Evolutionary conservation across 140 eudicot genomes (phyloP).

Genomic region (Flaveria floridana): DNA sequence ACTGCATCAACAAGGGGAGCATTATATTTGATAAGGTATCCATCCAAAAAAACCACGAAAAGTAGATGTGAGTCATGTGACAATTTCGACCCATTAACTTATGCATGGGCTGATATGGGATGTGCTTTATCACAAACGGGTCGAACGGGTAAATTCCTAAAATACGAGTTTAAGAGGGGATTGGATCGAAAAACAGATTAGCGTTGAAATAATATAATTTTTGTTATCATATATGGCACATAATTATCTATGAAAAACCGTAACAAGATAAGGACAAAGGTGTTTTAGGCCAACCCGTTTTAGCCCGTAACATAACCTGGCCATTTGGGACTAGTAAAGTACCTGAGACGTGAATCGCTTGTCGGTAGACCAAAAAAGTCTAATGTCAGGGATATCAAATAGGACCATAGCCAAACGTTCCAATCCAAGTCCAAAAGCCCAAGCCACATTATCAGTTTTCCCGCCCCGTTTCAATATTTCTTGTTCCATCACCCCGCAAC

Average conservation of each 20-base stretch:
- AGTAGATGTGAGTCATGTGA: background rate
- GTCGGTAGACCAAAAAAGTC: conserved; percentile 91
- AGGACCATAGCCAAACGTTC: conserved; percentile 93
- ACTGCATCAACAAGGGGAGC: conserved; percentile 47
- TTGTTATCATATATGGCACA: background rate
- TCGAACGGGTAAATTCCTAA: background rate
- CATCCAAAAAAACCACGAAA: background rate
- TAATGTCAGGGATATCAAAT: conserved; percentile 90
- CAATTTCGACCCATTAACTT: background rate
- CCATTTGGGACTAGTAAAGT: conserved; percentile 23
- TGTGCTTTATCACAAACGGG: background rate
- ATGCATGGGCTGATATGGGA: background rate
- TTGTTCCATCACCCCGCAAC: conserved; percentile 98
- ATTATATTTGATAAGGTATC: background rate
- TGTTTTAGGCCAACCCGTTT: background rate
- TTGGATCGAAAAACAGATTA: background rate
- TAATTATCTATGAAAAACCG: background rate
- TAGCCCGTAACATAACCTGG: background rate
- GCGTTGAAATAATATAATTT: background rate
- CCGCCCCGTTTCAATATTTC: conserved; percentile 86
- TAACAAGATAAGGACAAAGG: background rate
- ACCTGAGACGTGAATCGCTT: conserved; percentile 96
- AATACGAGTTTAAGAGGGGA: background rate
- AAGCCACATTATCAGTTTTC: conserved; percentile 75
- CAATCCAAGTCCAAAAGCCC: conserved; percentile 99